phyloP scores from a whole-genome alignment of 2,329 filamentous ascomycete species.

The Epichloe scottii region DNA sequence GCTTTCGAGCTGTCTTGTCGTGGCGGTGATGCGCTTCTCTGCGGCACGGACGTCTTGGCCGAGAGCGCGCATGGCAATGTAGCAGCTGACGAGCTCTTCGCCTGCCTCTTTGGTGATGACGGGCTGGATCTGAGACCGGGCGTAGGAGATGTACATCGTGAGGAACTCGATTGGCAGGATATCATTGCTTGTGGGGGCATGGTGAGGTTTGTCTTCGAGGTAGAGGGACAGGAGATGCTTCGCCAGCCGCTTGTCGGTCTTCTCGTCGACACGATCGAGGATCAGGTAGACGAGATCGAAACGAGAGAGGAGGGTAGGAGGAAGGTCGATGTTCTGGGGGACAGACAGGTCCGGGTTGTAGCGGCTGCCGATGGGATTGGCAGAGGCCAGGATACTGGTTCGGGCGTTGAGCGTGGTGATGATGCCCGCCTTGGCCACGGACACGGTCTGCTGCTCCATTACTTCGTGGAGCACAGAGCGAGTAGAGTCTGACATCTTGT shows the following conservation, averaged over 20 bases:
- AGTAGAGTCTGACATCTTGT: slow-evolving; percentile 73
- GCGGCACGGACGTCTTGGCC: slow-evolving; percentile 76
- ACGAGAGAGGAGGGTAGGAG: slow-evolving; percentile 84
- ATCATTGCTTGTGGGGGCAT: slow-evolving; percentile 60
- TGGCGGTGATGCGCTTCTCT: slow-evolving; percentile 95
- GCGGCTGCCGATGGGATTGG: slow-evolving; percentile 94
- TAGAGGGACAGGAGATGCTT: slow-evolving; percentile 95
- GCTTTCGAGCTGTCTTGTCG: slow-evolving; percentile 88
- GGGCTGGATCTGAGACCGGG: slow-evolving; percentile 75
- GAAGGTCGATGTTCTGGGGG: slow-evolving; percentile 94
- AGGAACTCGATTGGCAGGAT: slow-evolving; percentile 89
- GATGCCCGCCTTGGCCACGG: slow-evolving; percentile 82
- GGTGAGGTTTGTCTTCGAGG: slow-evolving; percentile 84
- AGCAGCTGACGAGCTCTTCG: slow-evolving; percentile 72
- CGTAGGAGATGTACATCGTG: slow-evolving; percentile 94
- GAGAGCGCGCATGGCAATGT: slow-evolving; percentile 89
- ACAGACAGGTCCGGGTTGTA: slow-evolving; percentile 95
- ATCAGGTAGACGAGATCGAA: slow-evolving; percentile 97
- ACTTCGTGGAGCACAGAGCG: slow-evolving; percentile 76
- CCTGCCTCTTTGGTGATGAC: slow-evolving; percentile 67
- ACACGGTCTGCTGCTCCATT: slow-evolving; percentile 81
- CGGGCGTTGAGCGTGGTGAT: slow-evolving; percentile 93
- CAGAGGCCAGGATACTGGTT: slow-evolving; percentile 90
- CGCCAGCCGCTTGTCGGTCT: slow-evolving; percentile 74
- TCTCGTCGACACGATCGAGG: slow-evolving; percentile 85